Base-by-base conservation (phyloP, 805 yeast genomes). In the Wickerhamomyces queroliae region DNA sequence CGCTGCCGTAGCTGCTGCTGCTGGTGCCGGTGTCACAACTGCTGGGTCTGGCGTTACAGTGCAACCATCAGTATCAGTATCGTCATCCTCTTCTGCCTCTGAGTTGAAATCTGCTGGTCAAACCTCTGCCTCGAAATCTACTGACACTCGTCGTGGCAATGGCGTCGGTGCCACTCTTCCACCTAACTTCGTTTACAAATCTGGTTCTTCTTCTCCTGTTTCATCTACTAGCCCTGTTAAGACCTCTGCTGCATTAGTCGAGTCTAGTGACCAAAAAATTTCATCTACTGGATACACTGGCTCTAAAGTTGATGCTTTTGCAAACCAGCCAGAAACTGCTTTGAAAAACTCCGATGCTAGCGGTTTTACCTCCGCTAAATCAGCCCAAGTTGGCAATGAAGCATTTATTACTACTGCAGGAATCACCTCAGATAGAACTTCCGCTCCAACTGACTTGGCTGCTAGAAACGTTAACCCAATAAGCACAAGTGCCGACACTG, bases 271-370 rank as follows among this genome's bases (percentile, higher is more conserved):
- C n/a, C n/a, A n/a, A n/a, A n/a, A n/a, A n/a, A n/a, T n/a, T 33
- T 35, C 41, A 15, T 37, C 40, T 19, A 41, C 47, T 24, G 42
- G 43, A 12, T 35, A 41, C 16, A 24, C 42, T 23, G 42, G 44
- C 18, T 36, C 41, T 19, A 8, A 41, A 20, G 40, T 37, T 23
- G 36, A 39, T 31, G 38, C 40, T 7, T 39, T 41, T 27, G 42
- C 36, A 7, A n/a, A 36, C 18, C 39, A 44, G 26, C 41, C 47
- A 29, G 30, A 29, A 5, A 33, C 19, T 10, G 37, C 28, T 37
- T 19, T 19, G 9, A 30, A 12, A 11, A 33, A 21, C 7, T 22
- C 35, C 23, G 35, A 23, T 12, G 19, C 35, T 16, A 22, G 16
- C n/a, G 25, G 25, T 22, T 33, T 22, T 23, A 22, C 25, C n/a